Conservation (phyloP, 371 early-diverging fungal genomes). For the Mycotypha africana region DNA sequence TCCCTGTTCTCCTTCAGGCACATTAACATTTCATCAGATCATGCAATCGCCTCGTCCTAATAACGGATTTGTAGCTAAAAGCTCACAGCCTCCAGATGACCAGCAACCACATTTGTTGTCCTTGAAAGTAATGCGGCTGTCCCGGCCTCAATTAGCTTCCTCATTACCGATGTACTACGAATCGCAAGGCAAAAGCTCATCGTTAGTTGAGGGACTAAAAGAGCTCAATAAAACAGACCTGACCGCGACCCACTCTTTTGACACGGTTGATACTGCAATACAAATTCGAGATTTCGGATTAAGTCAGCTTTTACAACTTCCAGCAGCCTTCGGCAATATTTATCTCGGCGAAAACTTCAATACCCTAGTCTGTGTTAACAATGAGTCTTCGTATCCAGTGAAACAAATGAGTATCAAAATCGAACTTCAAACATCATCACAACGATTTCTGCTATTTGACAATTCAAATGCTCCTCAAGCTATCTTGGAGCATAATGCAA, state of each 20-base stretch:
- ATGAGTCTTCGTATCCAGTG: conserved; percentile 62
- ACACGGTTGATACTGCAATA: conserved; percentile 8
- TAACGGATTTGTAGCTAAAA: too few relatives aligned
- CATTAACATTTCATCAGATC: too few relatives aligned
- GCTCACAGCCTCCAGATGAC: conserved; percentile 45
- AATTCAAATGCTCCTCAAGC: conserved; percentile 36
- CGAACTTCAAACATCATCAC: conserved; percentile 83
- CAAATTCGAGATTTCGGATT: conserved; percentile 58
- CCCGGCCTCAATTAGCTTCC: conserved; percentile 69
- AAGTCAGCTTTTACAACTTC: conserved; percentile 63
- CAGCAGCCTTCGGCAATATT: conserved; percentile 80
- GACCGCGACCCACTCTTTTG: conserved; percentile 28
- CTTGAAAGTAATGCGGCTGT: conserved; percentile 90
- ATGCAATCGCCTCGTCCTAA: too few relatives aligned
- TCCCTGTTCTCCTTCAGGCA: background rate
- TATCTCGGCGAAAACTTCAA: conserved; percentile 93
- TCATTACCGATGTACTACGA: conserved; percentile 50
- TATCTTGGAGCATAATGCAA: conserved; percentile 46
- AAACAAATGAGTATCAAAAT: conserved; percentile 73
- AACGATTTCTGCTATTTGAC: conserved; percentile 72
- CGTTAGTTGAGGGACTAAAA: conserved; percentile 33
- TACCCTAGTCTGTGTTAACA: conserved; percentile 83
- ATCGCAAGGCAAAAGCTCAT: conserved; percentile 13
- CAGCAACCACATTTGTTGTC: conserved; percentile 65
- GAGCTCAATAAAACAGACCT: conserved; percentile 36